Conservation (phyloP, 1,139 yeast genomes). For the Suhomyces yuchorum region DNA sequence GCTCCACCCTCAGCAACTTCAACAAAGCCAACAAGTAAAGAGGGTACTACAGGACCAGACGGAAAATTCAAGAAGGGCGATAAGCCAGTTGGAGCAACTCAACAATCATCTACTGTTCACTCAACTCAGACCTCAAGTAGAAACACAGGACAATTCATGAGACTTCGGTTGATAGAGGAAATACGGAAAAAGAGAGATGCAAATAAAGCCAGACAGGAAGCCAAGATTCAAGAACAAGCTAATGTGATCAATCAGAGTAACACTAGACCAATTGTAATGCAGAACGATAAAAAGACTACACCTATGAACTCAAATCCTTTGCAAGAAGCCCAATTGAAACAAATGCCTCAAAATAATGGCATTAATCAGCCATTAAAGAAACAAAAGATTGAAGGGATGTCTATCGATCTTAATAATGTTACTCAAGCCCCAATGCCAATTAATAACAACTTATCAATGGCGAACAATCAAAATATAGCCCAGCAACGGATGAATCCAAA, state of each 20-base stretch:
- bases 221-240: slow-evolving; percentile 35
- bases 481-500: slow-evolving; percentile 9
- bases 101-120: slow-evolving; percentile 19
- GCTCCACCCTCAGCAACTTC: slow-evolving; percentile 26
- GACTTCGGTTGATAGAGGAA: slow-evolving; percentile 50
- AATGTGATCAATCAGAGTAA: slow-evolving; percentile 21
- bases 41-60: slow-evolving; percentile 24
- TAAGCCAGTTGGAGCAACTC: slow-evolving; percentile 18
- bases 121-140: slow-evolving; percentile 23
- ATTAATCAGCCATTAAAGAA: slow-evolving; percentile 11
- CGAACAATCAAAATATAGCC: slow-evolving; percentile 5
- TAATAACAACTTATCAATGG: slow-evolving; percentile 2
- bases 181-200: slow-evolving; percentile 48
- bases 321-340: slow-evolving; percentile 4
- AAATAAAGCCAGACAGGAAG: slow-evolving; percentile 48
- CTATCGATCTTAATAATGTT: background rate
- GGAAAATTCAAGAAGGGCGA: slow-evolving; percentile 30
- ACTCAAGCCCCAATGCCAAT: slow-evolving; percentile 3
- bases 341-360: slow-evolving; percentile 1
- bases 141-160: slow-evolving; percentile 50
- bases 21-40: slow-evolving; percentile 19
- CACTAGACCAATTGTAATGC: slow-evolving; percentile 20
- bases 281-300: slow-evolving; percentile 15
- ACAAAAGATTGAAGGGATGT: slow-evolving; percentile 6
- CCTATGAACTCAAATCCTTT: background rate